Evolutionary conservation across 805 yeast genomes (phyloP).

Genomic region (Pichia nakasei): DNA sequence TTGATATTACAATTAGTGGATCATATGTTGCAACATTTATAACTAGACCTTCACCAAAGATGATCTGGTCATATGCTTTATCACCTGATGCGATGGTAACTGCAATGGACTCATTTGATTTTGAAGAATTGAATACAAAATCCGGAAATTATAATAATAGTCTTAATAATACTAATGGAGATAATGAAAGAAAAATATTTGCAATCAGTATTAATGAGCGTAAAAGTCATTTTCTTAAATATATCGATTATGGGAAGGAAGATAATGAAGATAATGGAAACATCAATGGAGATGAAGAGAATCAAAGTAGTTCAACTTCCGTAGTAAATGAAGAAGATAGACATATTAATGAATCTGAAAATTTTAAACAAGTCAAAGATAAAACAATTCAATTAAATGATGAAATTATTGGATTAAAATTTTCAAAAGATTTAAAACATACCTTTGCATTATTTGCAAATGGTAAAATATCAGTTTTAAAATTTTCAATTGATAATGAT

Average conservation of each 20-base stretch:
- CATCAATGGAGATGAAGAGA: constrained; percentile 18
- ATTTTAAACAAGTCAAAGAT: constrained; percentile 27
- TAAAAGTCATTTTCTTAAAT: constrained; percentile 22
- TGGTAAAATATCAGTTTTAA: constrained; percentile 25
- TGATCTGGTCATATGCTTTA: constrained; percentile 46
- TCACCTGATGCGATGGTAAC: constrained; percentile 39
- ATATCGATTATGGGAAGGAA: constrained; percentile 19
- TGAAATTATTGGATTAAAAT: constrained; percentile 20
- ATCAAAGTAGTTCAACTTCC: constrained; percentile 17
- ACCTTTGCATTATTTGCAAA: constrained; percentile 25
- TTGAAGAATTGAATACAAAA: constrained; percentile 12
- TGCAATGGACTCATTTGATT: constrained; percentile 29
- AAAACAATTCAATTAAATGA: constrained; percentile 20
- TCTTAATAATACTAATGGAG: constrained; percentile 7
- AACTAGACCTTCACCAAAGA: constrained; percentile 48
- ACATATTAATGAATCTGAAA: constrained; percentile 24
- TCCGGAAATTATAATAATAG: no score
- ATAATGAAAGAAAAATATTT: constrained; percentile 18
- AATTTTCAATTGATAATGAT: constrained; percentile 12
- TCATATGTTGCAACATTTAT: constrained; percentile 44
- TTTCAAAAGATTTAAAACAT: constrained; percentile 21
- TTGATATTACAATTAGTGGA: constrained; percentile 47
- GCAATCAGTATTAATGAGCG: constrained; percentile 30
- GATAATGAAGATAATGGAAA: constrained; percentile 23
- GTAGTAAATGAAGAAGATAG: constrained; percentile 24